These are phyloP conservation scores for Dioszegia hungarica DNA, from an alignment of 768 basidiomycete species.

Conservation along the genomic window DNA sequence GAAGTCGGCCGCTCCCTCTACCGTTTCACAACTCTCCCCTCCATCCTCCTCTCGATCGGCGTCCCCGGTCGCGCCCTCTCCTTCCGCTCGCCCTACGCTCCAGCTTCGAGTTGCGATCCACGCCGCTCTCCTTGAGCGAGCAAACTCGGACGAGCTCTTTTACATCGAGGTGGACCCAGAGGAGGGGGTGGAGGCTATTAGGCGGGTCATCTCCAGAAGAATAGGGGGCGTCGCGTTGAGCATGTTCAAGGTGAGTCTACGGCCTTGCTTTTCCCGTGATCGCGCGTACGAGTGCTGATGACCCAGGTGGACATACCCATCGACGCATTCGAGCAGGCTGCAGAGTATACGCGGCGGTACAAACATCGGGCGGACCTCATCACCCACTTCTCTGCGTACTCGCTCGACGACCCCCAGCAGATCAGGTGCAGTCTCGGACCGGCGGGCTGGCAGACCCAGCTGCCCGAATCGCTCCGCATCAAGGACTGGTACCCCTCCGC, in stretches of 20 bases:
- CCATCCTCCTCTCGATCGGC: background rate
- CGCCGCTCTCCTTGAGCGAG: background rate
- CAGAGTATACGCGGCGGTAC: constrained; percentile 28
- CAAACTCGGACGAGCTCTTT: constrained; percentile 19
- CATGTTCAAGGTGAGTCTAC: constrained; percentile 47
- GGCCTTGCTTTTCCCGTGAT: too few relatives aligned
- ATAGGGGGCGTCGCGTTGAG: constrained; percentile 23
- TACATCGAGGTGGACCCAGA: constrained; percentile 28
- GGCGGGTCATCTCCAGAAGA: constrained; percentile 17
- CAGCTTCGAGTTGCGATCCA: constrained; percentile 29
- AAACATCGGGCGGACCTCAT: constrained; percentile 29
- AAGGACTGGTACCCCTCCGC: constrained; percentile 6
- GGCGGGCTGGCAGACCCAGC: constrained; percentile 10
- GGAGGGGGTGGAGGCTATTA: constrained; percentile 16
- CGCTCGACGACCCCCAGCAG: constrained; percentile 38
- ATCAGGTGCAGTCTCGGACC: constrained; percentile 19
- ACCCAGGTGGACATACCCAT: constrained; percentile 38
- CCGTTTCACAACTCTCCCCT: background rate
- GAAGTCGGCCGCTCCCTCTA: constrained; percentile 6
- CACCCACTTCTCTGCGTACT: constrained; percentile 38
- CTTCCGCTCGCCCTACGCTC: constrained; percentile 2
- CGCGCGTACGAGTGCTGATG: background rate
- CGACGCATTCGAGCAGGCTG: constrained; percentile 36
- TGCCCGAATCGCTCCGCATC: background rate
- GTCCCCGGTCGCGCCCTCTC: background rate